These are phyloP conservation scores for Mycena sanguinolenta DNA, from an alignment of 768 basidiomycete species.

Conservation along the genomic window DNA sequence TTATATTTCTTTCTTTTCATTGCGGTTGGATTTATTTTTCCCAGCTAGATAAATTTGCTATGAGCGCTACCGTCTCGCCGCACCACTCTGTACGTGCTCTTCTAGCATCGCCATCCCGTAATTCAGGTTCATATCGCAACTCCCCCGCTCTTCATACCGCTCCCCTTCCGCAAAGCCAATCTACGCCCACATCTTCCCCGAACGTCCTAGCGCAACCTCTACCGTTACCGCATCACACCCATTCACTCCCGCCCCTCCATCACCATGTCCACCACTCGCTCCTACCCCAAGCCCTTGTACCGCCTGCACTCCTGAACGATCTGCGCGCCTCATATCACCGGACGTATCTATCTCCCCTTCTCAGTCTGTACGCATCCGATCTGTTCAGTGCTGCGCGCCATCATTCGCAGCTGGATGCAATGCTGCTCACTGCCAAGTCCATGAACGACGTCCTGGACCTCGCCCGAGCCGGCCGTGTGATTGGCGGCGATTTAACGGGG, in stretches of 20 bases:
- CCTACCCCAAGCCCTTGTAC: slow-evolving; percentile 42
- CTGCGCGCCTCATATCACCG: slow-evolving; percentile 48
- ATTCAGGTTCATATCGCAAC: slow-evolving; percentile 33
- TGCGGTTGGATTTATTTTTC: slow-evolving; percentile 14
- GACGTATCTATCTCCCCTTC: slow-evolving; percentile 62
- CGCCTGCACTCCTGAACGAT: slow-evolving; percentile 45
- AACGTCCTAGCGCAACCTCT: slow-evolving; percentile 40
- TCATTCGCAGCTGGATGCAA: slow-evolving; percentile 76
- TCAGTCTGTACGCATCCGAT: slow-evolving; percentile 78
- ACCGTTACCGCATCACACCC: slow-evolving; percentile 48
- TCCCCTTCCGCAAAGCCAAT: slow-evolving; percentile 40
- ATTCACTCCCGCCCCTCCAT: slow-evolving; percentile 39
- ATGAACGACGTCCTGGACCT: slow-evolving; percentile 77
- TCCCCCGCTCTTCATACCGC: slow-evolving; percentile 44
- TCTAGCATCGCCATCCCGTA: slow-evolving; percentile 39
- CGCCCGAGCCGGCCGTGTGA: slow-evolving; percentile 73
- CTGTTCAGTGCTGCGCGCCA: slow-evolving; percentile 82
- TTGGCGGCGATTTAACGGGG: slow-evolving; percentile 73
- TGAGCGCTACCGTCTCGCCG: slow-evolving; percentile 75
- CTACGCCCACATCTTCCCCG: slow-evolving; percentile 36
- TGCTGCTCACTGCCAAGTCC: slow-evolving; percentile 72
- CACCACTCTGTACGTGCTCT: slow-evolving; percentile 54
- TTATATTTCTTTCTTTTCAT: slow-evolving; percentile 20
- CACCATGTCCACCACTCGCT: slow-evolving; percentile 45
- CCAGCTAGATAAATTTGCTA: slow-evolving; percentile 84